These are phyloP conservation scores for Carex cristatella DNA, from an alignment of 176 grass and related monocot species.

Conservation along the genomic window DNA sequence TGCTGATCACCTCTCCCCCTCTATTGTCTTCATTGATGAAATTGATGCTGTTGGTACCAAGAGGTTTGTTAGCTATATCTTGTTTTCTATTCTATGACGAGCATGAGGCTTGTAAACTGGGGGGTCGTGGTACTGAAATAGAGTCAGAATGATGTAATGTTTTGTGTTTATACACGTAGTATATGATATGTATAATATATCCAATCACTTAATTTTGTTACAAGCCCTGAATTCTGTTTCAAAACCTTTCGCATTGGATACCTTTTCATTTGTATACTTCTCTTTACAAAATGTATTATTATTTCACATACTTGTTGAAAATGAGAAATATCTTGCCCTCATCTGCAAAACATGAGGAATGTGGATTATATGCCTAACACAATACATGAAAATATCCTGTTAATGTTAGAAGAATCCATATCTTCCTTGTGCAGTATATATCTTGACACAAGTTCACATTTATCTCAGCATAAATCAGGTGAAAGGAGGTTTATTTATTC, in stretches of 20 bases:
- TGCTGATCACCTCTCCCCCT: constrained; percentile 74
- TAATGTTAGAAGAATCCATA: background rate
- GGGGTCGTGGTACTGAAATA: background rate
- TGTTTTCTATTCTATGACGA: background rate
- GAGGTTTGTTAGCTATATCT: constrained; percentile 34
- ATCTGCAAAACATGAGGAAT: background rate
- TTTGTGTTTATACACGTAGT: too few species aligned
- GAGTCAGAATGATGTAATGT: too few species aligned
- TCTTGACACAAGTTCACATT: background rate
- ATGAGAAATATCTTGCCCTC: background rate
- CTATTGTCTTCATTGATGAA: constrained; percentile 90
- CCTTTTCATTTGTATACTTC: background rate
- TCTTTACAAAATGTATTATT: background rate
- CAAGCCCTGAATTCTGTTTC: too few species aligned
- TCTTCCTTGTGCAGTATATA: background rate
- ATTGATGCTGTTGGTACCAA: constrained; percentile 88
- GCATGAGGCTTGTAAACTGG: background rate
- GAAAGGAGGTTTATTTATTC: background rate
- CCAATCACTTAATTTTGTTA: too few species aligned
- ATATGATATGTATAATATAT: too few species aligned
- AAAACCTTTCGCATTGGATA: too few species aligned
- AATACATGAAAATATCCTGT: background rate
- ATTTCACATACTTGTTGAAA: background rate
- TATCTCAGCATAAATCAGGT: background rate
- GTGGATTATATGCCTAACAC: background rate